Percentiles rank a stretch among this genome's conserved stretches.
These are phyloP conservation scores for Aspergillus floridensis DNA, from an alignment of 2,329 filamentous ascomycete species.

Conservation along the genomic window DNA sequence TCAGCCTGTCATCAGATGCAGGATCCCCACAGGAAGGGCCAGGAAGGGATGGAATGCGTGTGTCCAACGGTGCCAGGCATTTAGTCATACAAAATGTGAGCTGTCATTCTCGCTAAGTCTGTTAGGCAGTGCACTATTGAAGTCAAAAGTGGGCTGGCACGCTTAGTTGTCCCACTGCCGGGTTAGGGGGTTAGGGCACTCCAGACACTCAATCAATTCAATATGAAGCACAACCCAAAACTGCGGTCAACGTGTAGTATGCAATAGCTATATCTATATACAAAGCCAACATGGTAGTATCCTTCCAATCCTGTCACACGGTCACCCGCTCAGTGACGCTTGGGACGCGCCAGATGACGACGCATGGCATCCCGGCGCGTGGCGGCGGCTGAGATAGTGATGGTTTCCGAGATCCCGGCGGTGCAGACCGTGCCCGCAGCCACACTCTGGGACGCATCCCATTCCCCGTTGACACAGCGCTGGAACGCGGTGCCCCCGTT, in stretches of 20 bases:
- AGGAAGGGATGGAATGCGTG: not conserved
- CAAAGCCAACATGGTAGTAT: too few species aligned
- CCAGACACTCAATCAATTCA: too few species aligned
- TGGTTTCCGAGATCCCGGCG: conserved; percentile 11
- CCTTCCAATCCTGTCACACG: not conserved
- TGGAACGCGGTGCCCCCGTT: conserved; percentile 24
- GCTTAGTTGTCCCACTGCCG: not conserved
- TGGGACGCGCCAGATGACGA: not conserved
- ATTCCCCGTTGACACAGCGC: conserved; percentile 17
- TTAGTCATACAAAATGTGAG: not conserved
- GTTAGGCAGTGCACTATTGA: not conserved
- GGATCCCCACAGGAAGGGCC: not conserved
- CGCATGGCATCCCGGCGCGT: not conserved
- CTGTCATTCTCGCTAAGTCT: not conserved
- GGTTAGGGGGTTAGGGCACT: not conserved
- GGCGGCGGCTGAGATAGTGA: not conserved
- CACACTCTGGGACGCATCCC: conserved; percentile 18
- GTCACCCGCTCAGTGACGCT: not conserved
- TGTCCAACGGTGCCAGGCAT: not conserved
- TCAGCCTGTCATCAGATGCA: not conserved
- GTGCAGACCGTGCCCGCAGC: conserved; percentile 15
- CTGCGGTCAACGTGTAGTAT: not conserved
- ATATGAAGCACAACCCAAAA: too few species aligned
- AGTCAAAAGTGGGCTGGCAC: not conserved
- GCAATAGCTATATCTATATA: not conserved